Base-by-base conservation (phyloP, 148 eudicot genomes). In the Silene conica region DNA sequence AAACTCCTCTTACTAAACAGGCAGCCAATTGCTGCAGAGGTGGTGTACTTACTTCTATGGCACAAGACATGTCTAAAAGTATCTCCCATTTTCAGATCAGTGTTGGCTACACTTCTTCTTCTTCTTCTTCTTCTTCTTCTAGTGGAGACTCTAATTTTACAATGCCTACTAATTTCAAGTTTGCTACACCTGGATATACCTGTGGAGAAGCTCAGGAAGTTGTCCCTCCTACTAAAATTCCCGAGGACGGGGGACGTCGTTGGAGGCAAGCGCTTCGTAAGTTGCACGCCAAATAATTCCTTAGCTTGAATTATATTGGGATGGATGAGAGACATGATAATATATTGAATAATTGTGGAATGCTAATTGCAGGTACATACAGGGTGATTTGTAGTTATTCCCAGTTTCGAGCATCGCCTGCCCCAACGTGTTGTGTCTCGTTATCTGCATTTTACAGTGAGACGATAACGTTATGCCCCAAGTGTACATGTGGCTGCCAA, bases 381-480 rank as follows among this genome's bases (percentile, higher is more conserved):
- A 88, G 77, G 38, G 87, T 88, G 76, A 86, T 78, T 22, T 92
- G 97, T 60, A 77, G 81, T 16, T 92, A 86, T 73, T 90, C 97
- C 8, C 96, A 90, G 74, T 92, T 90, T 56, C 73, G 67, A 63
- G 93, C 96, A 71, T 77, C 93, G 5, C 58, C 83, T 10, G 76
- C 89, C 14, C 97, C 97, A 41, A 88, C 83, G 19, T 92, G 97
- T 60, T 92, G 97, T 67, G 96, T 92, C 65, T 92, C 97, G n/a
- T 78, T 92, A 61, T 92, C 97, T 41, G 83, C 97, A 14, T 92
- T 92, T 80, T 92, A 92, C 76, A 87, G 82, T 21, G 65, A 76
- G 12, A 78, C 87, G 19, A 88, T 90, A 50, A 77, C 90, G 12
- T 77, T 80, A 19, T 92, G 96, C 80, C 96, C 86, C 10, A 69